Conservation (phyloP, 140 eudicot species). For the Senecio squalidus region DNA sequence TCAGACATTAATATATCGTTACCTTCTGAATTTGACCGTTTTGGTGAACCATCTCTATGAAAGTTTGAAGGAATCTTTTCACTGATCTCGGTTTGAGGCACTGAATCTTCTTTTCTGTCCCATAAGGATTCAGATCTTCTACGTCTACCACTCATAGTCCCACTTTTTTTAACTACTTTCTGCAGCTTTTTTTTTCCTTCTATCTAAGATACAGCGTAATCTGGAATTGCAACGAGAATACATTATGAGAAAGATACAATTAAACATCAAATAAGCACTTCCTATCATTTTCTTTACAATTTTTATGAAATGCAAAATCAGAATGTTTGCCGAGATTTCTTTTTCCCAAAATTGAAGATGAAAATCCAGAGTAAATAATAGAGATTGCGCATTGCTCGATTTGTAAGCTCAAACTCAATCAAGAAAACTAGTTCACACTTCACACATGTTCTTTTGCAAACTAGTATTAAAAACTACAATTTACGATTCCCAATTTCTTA, state of each 20-base stretch:
- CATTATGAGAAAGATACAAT: conserved; percentile 5
- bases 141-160: conserved; percentile 55
- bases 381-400: no score
- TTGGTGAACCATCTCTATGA: conserved; percentile 27
- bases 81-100: conserved; percentile 27
- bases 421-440: no score
- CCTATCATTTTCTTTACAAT: no score
- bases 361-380: no score
- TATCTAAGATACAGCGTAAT: conserved; percentile 26
- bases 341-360: no score
- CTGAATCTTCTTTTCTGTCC: conserved; percentile 44
- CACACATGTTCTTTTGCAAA: no score
- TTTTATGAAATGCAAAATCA: no score
- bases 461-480: no score
- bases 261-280: conserved; percentile 6
- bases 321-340: no score
- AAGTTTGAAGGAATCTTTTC: conserved; percentile 28
- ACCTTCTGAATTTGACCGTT: conserved; percentile 32
- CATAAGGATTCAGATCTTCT: conserved; percentile 56
- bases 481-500: no score
- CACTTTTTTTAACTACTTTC: conserved; percentile 13
- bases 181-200: conserved; percentile 20
- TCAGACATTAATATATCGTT: conserved; percentile 25
- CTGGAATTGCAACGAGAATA: conserved; percentile 26
- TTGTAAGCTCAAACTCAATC: no score